A percentile compares a stretch with the other conserved stretches of the same genome.
phyloP scores from a whole-genome alignment of 2,329 filamentous ascomycete species.

The Scortechinia acanthostroma region DNA sequence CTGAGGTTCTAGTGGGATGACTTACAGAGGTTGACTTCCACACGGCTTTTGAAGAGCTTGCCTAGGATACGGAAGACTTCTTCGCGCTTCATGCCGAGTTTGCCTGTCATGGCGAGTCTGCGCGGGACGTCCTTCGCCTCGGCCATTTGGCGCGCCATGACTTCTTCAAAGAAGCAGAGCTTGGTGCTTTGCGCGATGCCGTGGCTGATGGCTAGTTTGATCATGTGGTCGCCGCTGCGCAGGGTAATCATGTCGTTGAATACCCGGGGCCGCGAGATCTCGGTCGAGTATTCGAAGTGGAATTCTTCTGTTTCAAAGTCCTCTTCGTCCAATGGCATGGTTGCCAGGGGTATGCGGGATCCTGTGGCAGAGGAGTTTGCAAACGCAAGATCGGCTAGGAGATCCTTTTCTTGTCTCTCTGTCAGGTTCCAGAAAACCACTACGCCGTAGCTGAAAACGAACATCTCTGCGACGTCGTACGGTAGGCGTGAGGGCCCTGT shows the following conservation, averaged over 20 bases:
- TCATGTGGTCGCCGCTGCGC: conserved; percentile 64
- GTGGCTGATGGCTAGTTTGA: conserved; percentile 65
- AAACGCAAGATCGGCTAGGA: conserved; percentile 65
- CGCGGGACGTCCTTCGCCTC: conserved; percentile 62
- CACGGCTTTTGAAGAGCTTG: conserved; percentile 58
- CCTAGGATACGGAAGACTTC: conserved; percentile 63
- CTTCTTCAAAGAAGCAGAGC: conserved; percentile 63
- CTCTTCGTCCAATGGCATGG: conserved; percentile 50
- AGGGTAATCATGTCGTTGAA: conserved; percentile 72
- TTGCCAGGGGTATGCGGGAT: conserved; percentile 38
- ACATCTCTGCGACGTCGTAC: conserved; percentile 53
- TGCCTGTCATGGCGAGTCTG: conserved; percentile 54
- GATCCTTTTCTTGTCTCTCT: conserved; percentile 62
- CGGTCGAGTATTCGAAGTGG: conserved; percentile 60
- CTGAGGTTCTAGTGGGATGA: no score
- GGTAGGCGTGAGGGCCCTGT: neutral
- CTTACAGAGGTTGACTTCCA: conserved; percentile 66
- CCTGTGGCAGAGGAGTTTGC: conserved; percentile 29
- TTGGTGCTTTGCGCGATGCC: conserved; percentile 68
- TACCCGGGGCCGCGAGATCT: neutral
- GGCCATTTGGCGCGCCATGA: conserved; percentile 62
- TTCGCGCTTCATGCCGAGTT: conserved; percentile 57
- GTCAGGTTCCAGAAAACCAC: conserved; percentile 70
- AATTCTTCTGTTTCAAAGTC: conserved; percentile 70
- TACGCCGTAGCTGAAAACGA: conserved; percentile 65